Evolutionary conservation across 352 stramenopile species (phyloP).

Genomic region (Blastocystis sp.): DNA sequence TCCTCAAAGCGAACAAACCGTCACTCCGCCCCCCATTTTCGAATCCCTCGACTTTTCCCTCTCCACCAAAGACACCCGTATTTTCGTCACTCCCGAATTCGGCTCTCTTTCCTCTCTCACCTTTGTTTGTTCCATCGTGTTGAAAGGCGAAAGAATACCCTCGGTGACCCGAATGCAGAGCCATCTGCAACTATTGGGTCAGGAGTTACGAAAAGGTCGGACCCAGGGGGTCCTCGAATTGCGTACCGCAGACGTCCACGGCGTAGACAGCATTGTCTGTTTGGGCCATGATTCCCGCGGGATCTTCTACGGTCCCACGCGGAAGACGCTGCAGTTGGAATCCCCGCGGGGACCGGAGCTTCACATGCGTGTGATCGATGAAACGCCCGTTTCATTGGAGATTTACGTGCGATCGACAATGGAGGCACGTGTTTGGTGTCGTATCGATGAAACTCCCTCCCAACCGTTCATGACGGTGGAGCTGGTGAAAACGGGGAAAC

Average conservation of each 20-base stretch:
- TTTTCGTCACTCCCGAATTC: background rate
- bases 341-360: background rate
- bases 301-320: slow-evolving; percentile 7
- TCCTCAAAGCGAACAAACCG: background rate
- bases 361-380: background rate
- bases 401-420: background rate
- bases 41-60: background rate
- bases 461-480: background rate
- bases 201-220: background rate
- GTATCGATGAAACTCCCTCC: background rate
- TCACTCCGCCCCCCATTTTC: background rate
- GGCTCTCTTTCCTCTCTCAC: background rate
- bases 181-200: background rate
- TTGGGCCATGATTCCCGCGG: background rate
- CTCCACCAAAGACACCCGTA: background rate
- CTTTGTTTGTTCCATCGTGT: background rate
- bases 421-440: slow-evolving; percentile 2
- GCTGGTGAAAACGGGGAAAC: background rate
- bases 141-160: background rate
- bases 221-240: background rate
- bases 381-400: background rate
- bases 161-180: background rate
- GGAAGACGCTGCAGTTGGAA: background rate
- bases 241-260: background rate
- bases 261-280: background rate